These are phyloP conservation scores for Cercospora berteroae DNA, from an alignment of 2,329 filamentous ascomycete species.

Conservation along the genomic window DNA sequence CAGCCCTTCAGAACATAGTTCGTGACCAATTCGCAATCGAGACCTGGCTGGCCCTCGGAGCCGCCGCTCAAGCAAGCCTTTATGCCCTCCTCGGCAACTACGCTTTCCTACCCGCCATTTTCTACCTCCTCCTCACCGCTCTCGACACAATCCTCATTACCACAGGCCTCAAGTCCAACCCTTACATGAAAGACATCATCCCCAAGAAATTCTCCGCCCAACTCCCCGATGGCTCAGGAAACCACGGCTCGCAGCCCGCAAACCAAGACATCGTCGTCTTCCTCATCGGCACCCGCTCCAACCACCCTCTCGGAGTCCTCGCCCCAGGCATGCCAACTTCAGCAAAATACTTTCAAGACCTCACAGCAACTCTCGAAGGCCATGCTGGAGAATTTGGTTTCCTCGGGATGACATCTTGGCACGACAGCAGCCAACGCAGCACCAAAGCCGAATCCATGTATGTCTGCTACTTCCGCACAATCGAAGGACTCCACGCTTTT, in stretches of 20 bases:
- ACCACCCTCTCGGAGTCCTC: constrained; percentile 50
- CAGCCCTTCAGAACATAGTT: constrained; percentile 23
- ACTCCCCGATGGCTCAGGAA: constrained; percentile 39
- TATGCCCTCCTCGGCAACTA: constrained; percentile 39
- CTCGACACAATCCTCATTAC: constrained; percentile 39
- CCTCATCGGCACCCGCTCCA: constrained; percentile 39
- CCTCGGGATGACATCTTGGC: constrained; percentile 47
- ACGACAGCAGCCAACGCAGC: constrained; percentile 38
- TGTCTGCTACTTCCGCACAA: constrained; percentile 53
- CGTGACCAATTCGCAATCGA: constrained; percentile 42
- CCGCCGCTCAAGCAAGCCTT: constrained; percentile 40
- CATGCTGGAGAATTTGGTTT: constrained; percentile 50
- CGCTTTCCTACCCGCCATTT: constrained; percentile 38
- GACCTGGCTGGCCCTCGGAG: constrained; percentile 45
- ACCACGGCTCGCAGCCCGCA: constrained; percentile 35
- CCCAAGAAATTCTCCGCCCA: constrained; percentile 40
- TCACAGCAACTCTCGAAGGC: constrained; percentile 39
- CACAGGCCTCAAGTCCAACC: constrained; percentile 39
- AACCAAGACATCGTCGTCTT: constrained; percentile 40
- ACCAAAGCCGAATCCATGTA: constrained; percentile 44
- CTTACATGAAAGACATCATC: constrained; percentile 40
- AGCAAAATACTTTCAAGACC: constrained; percentile 31
- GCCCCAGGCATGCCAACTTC: constrained; percentile 42
- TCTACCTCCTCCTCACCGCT: constrained; percentile 38
- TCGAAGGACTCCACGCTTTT: constrained; percentile 53